Percentiles rank a stretch among this genome's conserved stretches.
These are phyloP conservation scores for Magnaporthales sp. DNA, from an alignment of 2,329 filamentous ascomycete genomes.

Conservation along the genomic window DNA sequence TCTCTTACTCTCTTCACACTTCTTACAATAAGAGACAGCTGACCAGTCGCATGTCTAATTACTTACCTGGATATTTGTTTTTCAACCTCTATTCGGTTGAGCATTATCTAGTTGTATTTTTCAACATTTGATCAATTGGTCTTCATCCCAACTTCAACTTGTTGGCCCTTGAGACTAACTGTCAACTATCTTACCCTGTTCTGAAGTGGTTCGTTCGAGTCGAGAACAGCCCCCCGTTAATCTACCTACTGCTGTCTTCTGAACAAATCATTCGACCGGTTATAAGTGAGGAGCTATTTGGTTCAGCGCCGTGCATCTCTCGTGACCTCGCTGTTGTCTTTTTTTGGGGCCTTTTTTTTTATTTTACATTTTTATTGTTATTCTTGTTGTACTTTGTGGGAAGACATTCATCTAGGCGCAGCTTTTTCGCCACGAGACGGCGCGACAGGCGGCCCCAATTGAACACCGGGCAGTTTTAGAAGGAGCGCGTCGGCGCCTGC, in stretches of 20 bases:
- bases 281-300: background rate
- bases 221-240: background rate
- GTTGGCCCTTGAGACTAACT: background rate
- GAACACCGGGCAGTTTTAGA: background rate
- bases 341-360: background rate
- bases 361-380: no score
- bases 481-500: background rate
- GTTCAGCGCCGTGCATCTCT: background rate
- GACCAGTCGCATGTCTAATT: background rate
- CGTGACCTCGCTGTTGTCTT: background rate
- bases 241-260: background rate
- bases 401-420: background rate
- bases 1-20: background rate
- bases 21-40: background rate
- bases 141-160: background rate
- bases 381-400: background rate
- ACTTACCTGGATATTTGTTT: background rate
- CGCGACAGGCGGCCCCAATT: background rate
- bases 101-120: background rate
- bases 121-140: background rate
- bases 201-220: background rate
- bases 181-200: background rate
- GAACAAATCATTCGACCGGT: background rate
- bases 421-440: background rate
- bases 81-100: background rate